A percentile compares a stretch with the other conserved stretches of the same genome.
phyloP scores from a whole-genome alignment of 805 yeast genomes.

The Yarrowia yakushimensis region DNA sequence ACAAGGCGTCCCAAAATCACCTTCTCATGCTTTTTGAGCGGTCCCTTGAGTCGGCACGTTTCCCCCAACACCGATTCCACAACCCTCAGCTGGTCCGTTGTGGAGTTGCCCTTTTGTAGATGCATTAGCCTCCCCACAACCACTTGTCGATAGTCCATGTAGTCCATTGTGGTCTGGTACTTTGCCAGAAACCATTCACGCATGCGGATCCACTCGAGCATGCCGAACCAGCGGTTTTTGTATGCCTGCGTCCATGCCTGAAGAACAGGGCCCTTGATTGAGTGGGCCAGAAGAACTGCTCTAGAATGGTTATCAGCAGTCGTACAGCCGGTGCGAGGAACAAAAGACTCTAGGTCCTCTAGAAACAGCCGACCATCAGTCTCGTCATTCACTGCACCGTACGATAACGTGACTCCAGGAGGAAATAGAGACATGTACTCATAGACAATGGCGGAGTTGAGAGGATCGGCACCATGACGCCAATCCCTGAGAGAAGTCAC shows the following conservation, averaged over 20 bases:
- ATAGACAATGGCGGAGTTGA: slow-evolving; percentile 9
- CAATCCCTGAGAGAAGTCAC: background rate
- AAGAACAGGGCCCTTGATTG: background rate
- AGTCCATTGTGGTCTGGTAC: slow-evolving; percentile 13
- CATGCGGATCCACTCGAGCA: slow-evolving; percentile 8
- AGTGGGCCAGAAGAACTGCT: background rate
- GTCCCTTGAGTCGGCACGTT: background rate
- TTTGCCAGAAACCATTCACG: slow-evolving; percentile 11
- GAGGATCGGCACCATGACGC: background rate
- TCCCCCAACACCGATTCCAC: background rate
- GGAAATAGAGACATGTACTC: slow-evolving; percentile 12
- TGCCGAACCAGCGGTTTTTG: slow-evolving; percentile 10
- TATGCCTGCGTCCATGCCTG: background rate
- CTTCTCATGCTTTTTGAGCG: background rate
- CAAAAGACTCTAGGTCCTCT: slow-evolving; percentile 6
- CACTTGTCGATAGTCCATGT: slow-evolving; percentile 13
- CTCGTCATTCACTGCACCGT: slow-evolving; percentile 4
- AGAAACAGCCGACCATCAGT: slow-evolving; percentile 4
- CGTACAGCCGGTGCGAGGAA: background rate
- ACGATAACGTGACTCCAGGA: background rate
- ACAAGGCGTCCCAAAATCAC: background rate
- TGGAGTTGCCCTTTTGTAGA: background rate
- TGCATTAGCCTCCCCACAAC: slow-evolving; percentile 5
- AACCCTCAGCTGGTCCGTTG: background rate
- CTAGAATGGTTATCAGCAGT: slow-evolving; percentile 1